Evolutionary conservation across 1,284 basidiomycete genomes (phyloP).

Genomic region (Ustilago nuda): DNA sequence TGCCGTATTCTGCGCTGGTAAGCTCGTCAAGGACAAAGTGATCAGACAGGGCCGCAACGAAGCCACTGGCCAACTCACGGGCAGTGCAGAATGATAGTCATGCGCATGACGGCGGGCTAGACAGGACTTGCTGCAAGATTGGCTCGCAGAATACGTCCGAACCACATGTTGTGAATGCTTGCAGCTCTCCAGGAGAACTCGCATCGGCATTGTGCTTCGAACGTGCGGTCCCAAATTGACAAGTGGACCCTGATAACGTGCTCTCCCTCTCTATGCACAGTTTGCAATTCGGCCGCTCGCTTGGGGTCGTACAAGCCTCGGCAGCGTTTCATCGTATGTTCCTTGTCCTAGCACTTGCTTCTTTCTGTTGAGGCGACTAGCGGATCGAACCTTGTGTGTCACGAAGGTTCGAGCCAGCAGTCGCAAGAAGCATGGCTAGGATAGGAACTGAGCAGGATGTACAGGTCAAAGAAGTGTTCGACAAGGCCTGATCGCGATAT

Average conservation of each 20-base stretch:
- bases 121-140: too few species aligned
- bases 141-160: too few species aligned
- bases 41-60: too few species aligned
- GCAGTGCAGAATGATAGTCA: too few species aligned
- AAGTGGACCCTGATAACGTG: conserved; percentile 23
- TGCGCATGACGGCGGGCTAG: too few species aligned
- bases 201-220: background rate
- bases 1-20: too few species aligned
- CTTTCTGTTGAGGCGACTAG: background rate
- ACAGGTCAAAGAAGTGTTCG: too few species aligned
- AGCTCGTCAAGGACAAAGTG: too few species aligned
- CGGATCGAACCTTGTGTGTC: background rate
- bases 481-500: conserved; percentile 9
- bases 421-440: background rate
- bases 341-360: background rate
- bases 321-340: background rate
- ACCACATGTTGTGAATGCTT: background rate
- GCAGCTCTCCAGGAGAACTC: background rate
- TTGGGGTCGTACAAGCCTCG: background rate
- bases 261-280: background rate
- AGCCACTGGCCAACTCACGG: too few species aligned
- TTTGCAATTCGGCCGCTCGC: background rate
- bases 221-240: conserved; percentile 10
- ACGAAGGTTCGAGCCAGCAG: background rate
- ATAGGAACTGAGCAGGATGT: background rate